Evolutionary conservation across 139 green algal species (phyloP).

Genomic region (Limnomonas spitsbergensis): DNA sequence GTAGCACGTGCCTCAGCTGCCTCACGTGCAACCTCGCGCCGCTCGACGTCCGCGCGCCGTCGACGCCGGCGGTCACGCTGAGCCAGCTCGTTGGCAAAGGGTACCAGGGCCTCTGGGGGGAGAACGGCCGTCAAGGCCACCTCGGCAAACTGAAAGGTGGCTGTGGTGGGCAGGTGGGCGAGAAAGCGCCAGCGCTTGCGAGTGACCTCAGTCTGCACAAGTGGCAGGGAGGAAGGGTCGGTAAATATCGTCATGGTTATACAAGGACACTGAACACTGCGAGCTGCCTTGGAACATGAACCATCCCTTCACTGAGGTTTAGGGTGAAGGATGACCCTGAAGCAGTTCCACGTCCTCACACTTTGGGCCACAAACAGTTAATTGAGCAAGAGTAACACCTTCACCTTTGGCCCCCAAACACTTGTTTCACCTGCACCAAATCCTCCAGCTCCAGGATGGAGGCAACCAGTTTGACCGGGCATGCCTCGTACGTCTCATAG

Average conservation of each 20-base stretch:
- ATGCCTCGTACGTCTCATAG: background rate
- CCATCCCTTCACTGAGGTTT: no score
- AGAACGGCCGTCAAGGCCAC: conserved; percentile 38
- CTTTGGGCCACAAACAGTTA: no score
- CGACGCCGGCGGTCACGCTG: conserved; percentile 47
- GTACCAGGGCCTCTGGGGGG: conserved; percentile 52
- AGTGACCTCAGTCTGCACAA: conserved; percentile 44
- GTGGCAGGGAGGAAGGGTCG: conserved; percentile 5
- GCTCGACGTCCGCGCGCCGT: conserved; percentile 25
- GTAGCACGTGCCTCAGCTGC: conserved; percentile 40
- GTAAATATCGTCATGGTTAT: background rate
- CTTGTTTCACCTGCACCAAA: conserved; percentile 39
- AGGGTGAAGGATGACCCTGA: no score
- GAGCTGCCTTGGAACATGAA: no score
- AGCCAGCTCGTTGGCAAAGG: conserved; percentile 67
- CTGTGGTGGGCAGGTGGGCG: conserved; percentile 64
- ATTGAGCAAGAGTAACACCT: no score
- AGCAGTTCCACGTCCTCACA: no score
- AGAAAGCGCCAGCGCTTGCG: conserved; percentile 58
- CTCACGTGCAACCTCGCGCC: conserved; percentile 32
- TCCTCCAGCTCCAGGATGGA: conserved; percentile 73
- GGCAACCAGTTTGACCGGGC: conserved; percentile 25
- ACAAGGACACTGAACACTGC: no score
- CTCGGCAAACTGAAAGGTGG: conserved; percentile 53
- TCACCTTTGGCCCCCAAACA: no score